Base-by-base conservation (phyloP, 2,329 filamentous ascomycete genomes). In the Fusarium sp. region DNA sequence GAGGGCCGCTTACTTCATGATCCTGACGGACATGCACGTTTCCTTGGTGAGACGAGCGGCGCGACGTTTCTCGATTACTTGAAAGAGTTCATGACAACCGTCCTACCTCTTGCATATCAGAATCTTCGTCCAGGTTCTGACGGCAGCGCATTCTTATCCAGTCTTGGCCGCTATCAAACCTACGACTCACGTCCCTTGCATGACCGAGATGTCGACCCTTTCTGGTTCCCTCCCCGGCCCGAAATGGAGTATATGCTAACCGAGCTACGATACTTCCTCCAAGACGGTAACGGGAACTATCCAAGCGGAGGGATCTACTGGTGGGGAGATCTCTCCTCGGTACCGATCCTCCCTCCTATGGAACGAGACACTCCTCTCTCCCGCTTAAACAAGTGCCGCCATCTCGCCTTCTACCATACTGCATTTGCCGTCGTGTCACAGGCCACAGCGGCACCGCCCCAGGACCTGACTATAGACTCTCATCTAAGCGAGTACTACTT, bases 61-160 rank as follows among this genome's bases (percentile, higher is more conserved):
- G 85, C 86, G 13, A 86, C 84, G 1, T 88, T 88, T 62, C 82
- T 88, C 6, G 86, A 88, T 66, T 80, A 84, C 20, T 76, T 88
- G 47, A 88, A 88, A 70, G 83, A 83, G 60, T 84, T 88, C 67
- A 86, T 88, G 79, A 78, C 78, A 42, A 83, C 82, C 16, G 78
- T 84, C 20, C 74, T 83, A 22, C 80, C 81, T n/a, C 74, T 84
- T 22, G 80, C 80, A 2, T 77, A 79, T 57, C 76, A 75, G 24
- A 73, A 77, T 40, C 69, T 72, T 47, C 72, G 72, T 13, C 74
- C 69, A 14, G 67, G 67, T 6, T 72, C 66, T 18, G 77, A 78
- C n/a, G 77, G 76, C 2, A 79, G 67, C 50, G 71, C 74, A 6
- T 87, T 86, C 60, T 76, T 87, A 5, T 80, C 81, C 4, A 84